Evolutionary conservation across 768 basidiomycete species (phyloP).

Genomic region (Boletus pseudo-olivaceus): DNA sequence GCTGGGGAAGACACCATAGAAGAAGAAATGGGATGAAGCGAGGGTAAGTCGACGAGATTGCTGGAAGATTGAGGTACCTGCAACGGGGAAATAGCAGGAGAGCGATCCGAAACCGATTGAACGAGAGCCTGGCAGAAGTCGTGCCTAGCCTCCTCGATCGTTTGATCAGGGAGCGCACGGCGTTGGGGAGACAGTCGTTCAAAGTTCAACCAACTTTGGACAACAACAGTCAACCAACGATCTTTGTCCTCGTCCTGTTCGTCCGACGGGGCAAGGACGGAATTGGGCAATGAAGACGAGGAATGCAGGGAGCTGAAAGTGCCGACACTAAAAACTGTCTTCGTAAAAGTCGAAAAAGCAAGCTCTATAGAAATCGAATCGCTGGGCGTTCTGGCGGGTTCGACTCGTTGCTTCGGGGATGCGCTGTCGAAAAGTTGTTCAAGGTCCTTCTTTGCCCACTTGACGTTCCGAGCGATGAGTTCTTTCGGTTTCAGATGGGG

Average conservation of each 20-base stretch:
- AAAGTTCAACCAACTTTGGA: slow-evolving; percentile 8
- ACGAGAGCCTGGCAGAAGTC: slow-evolving; percentile 10
- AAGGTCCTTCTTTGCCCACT: slow-evolving; percentile 8
- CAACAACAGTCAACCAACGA: neutral
- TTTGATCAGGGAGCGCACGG: neutral
- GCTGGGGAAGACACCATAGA: neutral
- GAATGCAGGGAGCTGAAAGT: neutral
- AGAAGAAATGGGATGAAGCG: too few species aligned
- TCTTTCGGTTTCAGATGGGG: slow-evolving; percentile 5
- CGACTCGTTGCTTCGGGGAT: neutral
- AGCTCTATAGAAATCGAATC: neutral
- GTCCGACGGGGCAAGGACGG: neutral
- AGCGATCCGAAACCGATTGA: neutral
- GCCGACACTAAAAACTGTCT: neutral
- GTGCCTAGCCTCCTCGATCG: slow-evolving; percentile 5
- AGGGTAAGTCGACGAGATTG: neutral
- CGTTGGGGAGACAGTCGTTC: neutral
- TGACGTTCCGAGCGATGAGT: slow-evolving; percentile 6
- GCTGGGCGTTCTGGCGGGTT: neutral
- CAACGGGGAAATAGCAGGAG: neutral
- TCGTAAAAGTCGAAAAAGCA: neutral
- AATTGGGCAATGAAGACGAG: neutral
- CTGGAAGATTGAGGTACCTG: neutral
- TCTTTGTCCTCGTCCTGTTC: neutral
- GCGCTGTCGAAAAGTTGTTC: neutral